Conservation (phyloP, 768 basidiomycete genomes). For the Agrocybe pediades region DNA sequence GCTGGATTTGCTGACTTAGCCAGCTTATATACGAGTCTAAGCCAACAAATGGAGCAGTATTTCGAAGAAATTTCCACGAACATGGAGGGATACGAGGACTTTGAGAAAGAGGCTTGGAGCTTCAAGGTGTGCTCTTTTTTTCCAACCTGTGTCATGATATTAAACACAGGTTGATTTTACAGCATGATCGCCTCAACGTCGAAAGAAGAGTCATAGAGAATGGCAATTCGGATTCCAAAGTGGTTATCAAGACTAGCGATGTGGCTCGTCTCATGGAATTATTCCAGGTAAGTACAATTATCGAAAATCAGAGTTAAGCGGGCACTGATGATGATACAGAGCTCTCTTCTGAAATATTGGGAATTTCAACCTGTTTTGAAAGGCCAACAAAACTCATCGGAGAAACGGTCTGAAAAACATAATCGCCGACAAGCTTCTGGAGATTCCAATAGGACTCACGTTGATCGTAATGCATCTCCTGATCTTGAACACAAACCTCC, state of each 20-base stretch:
- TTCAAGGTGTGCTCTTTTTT: constrained; percentile 63
- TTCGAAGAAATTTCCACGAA: constrained; percentile 65
- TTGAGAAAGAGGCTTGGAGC: constrained; percentile 73
- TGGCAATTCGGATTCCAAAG: constrained; percentile 39
- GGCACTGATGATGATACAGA: constrained; percentile 34
- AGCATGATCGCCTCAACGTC: constrained; percentile 80
- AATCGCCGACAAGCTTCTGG: constrained; percentile 30
- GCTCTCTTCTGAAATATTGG: constrained; percentile 71
- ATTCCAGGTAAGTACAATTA: constrained; percentile 56
- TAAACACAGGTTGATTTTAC: background rate
- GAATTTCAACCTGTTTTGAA: constrained; percentile 55
- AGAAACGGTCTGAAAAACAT: constrained; percentile 19
- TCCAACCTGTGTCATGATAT: background rate
- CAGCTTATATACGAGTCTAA: constrained; percentile 76
- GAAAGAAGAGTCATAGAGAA: constrained; percentile 60
- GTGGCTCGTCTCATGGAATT: constrained; percentile 83
- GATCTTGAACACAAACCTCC: constrained; percentile 22
- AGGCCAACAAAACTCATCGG: constrained; percentile 25
- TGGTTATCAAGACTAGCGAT: constrained; percentile 71
- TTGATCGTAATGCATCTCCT: constrained; percentile 29
- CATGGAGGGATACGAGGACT: constrained; percentile 67
- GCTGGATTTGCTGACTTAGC: constrained; percentile 81
- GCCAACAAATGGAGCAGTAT: constrained; percentile 80
- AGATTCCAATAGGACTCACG: constrained; percentile 44
- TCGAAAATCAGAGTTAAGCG: background rate